Evolutionary conservation across 352 stramenopile species (phyloP).

Genomic region (Pythium aristosporum): DNA sequence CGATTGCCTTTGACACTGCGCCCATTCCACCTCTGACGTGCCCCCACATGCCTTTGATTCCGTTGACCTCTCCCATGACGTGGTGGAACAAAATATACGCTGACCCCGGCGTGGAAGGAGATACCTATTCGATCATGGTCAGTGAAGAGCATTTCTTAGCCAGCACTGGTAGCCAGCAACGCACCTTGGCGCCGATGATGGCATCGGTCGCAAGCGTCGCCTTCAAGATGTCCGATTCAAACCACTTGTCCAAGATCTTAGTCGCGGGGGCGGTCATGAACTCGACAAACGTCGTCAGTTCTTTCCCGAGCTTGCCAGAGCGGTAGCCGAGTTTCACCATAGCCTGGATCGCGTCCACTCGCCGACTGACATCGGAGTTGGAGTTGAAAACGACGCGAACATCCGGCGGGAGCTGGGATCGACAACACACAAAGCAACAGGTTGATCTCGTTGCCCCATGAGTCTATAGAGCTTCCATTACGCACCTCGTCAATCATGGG

Average conservation of each 20-base stretch:
- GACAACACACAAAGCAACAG: not conserved
- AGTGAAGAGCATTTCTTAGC: not conserved
- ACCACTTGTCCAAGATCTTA: constrained; percentile 90
- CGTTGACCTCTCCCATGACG: constrained; percentile 91
- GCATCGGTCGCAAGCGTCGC: constrained; percentile 90
- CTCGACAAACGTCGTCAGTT: constrained; percentile 83
- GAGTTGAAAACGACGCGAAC: constrained; percentile 66
- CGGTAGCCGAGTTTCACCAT: constrained; percentile 67
- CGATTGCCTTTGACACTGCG: constrained; percentile 66
- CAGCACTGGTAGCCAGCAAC: not conserved
- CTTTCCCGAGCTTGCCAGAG: constrained; percentile 62
- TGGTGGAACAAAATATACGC: constrained; percentile 92
- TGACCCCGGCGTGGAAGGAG: constrained; percentile 80
- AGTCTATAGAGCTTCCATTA: not conserved
- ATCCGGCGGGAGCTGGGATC: constrained; percentile 58
- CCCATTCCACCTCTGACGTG: constrained; percentile 92
- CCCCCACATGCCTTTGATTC: constrained; percentile 85
- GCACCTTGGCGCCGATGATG: constrained; percentile 88
- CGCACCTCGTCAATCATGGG: constrained; percentile 81
- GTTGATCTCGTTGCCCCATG: not conserved
- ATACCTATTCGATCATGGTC: constrained; percentile 38
- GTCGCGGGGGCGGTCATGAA: constrained; percentile 86
- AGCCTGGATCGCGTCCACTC: constrained; percentile 63
- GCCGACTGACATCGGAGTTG: constrained; percentile 46
- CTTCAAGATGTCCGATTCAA: constrained; percentile 89